Conservation (phyloP, 371 early-diverging fungal species). For the Syncephalastrum sp. region DNA sequence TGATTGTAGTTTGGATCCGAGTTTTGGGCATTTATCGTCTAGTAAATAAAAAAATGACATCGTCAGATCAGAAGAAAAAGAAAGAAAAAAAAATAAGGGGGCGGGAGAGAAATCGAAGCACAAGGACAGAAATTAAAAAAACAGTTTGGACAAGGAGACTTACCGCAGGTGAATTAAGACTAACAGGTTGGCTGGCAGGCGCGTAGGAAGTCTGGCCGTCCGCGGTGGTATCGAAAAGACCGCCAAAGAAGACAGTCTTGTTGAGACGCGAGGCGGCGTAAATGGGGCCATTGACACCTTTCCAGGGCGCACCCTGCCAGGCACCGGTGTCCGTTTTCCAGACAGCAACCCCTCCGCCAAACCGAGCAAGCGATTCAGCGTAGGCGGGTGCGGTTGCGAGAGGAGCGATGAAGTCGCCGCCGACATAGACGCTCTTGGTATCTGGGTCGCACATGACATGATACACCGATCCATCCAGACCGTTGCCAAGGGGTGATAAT, state of each 20-base stretch:
- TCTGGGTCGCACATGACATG: slow-evolving; percentile 60
- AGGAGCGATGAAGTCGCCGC: slow-evolving; percentile 37
- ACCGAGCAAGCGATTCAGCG: slow-evolving; percentile 37
- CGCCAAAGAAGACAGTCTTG: slow-evolving; percentile 37
- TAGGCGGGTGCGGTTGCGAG: slow-evolving; percentile 23
- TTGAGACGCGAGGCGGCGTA: slow-evolving; percentile 24
- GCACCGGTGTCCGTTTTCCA: slow-evolving; percentile 40
- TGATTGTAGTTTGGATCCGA: slow-evolving; percentile 37
- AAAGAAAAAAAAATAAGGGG: slow-evolving; percentile 2
- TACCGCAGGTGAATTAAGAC: slow-evolving; percentile 28
- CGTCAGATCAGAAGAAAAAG: slow-evolving; percentile 7
- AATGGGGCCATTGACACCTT: slow-evolving; percentile 60
- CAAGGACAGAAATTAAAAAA: slow-evolving; percentile 6
- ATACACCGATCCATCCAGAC: slow-evolving; percentile 72
- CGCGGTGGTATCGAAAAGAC: slow-evolving; percentile 41
- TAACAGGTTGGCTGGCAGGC: slow-evolving; percentile 44
- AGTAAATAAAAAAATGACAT: slow-evolving; percentile 4
- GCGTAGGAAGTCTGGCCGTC: slow-evolving; percentile 39
- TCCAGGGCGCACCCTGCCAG: slow-evolving; percentile 59
- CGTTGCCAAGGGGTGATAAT: slow-evolving; percentile 49
- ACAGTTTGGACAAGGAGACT: slow-evolving; percentile 6
- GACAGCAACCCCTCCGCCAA: slow-evolving; percentile 57
- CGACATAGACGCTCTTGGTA: slow-evolving; percentile 47
- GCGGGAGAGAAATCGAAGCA: slow-evolving; percentile 3
- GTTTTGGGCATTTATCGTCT: slow-evolving; percentile 25